Base-by-base conservation (phyloP, 352 stramenopile genomes). In the Thalassiosira exigua region DNA sequence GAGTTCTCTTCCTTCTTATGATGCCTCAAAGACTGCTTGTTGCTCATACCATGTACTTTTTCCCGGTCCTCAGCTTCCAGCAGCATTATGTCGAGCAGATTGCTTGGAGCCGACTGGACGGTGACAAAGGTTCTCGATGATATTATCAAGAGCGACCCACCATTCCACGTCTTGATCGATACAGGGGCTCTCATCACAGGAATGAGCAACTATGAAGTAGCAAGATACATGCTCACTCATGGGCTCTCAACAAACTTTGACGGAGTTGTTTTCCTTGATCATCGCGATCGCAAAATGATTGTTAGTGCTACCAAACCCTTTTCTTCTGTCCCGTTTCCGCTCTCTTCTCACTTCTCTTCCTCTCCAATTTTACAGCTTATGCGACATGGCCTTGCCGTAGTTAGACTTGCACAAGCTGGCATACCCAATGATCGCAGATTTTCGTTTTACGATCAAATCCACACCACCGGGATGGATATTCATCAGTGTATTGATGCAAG, bases 401-500 rank as follows among this genome's bases (percentile, higher is more conserved):
- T 99, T 74, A 89, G 96, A 51, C 86, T 99, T 33, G 86, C 93
- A 52, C 91, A 96, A 70, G 85, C 91, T 69, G 93, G 92, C 54
- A 84, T 95, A 26, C 83, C 91, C 26, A 73, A 75, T 4, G 66
- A 91, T 24, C 66, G 89, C 4, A 84, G 93, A 1, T 97, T 97
- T 83, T 96, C 93, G 5, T 97, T 97, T 85, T 97, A 97, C 79
- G 95, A 97, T 83, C 95, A 97, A 64, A 94, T 97, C 44, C 95
- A 97, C 70, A 97, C 93, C 33, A 97, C 95, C 48, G 95, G 94
- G 30, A 97, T 97, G 94, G 95, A 97, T 86, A 97, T 97, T 72
- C 91, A 96, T 69, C 95, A 97, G 78, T 92, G 88, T 17, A 92
- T 96, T 64, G 90, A 94, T 78, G 90, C 88, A 24, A 87, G 81